Evolutionary conservation across 1,284 basidiomycete species (phyloP).

Genomic region (Cryptococcus sp.): DNA sequence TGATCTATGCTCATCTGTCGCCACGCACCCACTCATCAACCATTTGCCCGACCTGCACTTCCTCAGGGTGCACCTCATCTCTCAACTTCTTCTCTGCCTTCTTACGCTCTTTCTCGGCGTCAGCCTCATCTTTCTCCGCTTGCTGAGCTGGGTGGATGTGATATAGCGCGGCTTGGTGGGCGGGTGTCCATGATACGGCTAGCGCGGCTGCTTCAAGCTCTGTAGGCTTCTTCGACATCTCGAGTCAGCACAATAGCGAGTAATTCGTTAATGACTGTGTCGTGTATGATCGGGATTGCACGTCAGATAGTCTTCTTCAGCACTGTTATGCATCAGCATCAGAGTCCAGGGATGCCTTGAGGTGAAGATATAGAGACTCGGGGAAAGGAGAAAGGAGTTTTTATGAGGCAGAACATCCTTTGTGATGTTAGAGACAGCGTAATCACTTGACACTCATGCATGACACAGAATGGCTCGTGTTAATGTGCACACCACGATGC

Average conservation of each 20-base stretch:
- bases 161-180: conserved; percentile 6
- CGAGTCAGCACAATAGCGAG: neutral
- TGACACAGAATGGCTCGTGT: neutral
- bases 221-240: neutral
- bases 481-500: neutral
- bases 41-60: conserved; percentile 1
- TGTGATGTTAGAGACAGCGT: neutral
- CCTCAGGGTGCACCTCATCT: neutral
- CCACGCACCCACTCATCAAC: neutral
- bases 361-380: too few relatives aligned
- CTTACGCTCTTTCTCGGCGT: neutral
- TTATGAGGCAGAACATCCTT: too few relatives aligned
- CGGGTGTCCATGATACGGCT: conserved; percentile 8
- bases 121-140: conserved; percentile 4
- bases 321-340: too few relatives aligned
- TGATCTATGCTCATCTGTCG: too few relatives aligned
- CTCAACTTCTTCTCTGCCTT: neutral
- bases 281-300: too few relatives aligned
- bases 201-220: neutral
- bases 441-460: neutral
- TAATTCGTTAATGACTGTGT: too few relatives aligned
- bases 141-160: neutral
- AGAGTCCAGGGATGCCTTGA: too few relatives aligned
- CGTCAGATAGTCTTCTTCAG: too few relatives aligned
- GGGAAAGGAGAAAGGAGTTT: too few relatives aligned